phyloP scores from a whole-genome alignment of 148 eudicot species.

The Arbutus unedo region DNA sequence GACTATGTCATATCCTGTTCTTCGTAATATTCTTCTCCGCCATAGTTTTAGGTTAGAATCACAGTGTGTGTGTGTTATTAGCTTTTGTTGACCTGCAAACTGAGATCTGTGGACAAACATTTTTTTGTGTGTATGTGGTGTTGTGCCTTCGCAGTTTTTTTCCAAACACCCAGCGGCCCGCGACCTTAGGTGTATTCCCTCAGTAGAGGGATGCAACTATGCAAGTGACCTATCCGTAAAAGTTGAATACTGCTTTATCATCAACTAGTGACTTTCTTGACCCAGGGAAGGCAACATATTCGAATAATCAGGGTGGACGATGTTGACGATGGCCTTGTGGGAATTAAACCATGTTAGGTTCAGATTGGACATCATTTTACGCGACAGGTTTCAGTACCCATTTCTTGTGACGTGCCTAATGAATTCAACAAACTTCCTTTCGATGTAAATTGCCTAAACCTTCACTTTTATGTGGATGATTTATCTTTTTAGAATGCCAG shows the following conservation, averaged over 20 bases:
- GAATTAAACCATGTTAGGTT: neutral
- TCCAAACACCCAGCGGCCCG: neutral
- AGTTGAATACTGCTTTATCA: neutral
- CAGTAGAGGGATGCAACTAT: neutral
- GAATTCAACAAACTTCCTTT: neutral
- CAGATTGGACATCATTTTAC: neutral
- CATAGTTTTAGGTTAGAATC: neutral
- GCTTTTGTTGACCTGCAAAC: neutral
- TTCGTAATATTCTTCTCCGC: neutral
- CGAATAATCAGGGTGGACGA: too few relatives aligned
- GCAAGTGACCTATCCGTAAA: neutral
- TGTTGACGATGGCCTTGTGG: neutral
- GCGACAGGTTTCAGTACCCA: neutral
- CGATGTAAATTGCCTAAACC: neutral
- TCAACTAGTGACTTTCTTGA: too few relatives aligned
- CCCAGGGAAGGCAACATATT: too few relatives aligned
- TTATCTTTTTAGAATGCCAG: neutral
- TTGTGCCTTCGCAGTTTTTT: neutral
- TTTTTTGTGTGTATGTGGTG: neutral
- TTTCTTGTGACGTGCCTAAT: neutral
- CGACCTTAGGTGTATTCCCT: neutral
- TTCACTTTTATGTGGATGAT: neutral
- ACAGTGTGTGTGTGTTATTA: neutral
- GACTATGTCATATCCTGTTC: neutral
- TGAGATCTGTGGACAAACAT: neutral